These are phyloP conservation scores for Stagonosporopsis tanaceti DNA, from an alignment of 2,329 filamentous ascomycete genomes.

Conservation along the genomic window DNA sequence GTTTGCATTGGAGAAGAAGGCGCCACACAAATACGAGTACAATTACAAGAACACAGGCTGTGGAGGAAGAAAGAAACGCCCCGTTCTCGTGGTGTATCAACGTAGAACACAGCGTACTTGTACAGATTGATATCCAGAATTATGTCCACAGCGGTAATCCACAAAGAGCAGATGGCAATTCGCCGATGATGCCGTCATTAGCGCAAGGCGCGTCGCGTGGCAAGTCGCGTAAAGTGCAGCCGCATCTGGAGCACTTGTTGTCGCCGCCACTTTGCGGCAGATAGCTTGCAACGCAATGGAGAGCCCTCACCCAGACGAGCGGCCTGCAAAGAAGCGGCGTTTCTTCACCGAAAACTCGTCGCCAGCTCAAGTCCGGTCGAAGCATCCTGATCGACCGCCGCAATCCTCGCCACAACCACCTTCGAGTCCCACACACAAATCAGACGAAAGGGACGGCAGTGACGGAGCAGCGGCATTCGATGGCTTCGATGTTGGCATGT, in stretches of 20 bases:
- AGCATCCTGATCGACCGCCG: constrained; percentile 37
- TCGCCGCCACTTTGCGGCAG: not conserved
- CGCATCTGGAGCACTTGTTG: not conserved
- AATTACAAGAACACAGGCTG: not conserved
- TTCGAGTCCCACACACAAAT: constrained; percentile 20
- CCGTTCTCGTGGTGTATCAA: no score
- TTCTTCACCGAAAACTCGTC: constrained; percentile 66
- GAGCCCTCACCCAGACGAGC: constrained; percentile 57
- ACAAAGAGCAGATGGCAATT: constrained; percentile 23
- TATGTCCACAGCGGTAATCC: constrained; percentile 10
- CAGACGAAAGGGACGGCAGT: constrained; percentile 15
- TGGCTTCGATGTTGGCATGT: constrained; percentile 63
- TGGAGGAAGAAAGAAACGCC: not conserved
- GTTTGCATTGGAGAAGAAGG: constrained; percentile 32
- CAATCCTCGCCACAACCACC: constrained; percentile 43
- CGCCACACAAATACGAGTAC: not conserved
- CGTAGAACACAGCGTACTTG: not conserved
- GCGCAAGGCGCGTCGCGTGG: constrained; percentile 46
- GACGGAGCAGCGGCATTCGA: constrained; percentile 26
- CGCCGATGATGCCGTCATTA: constrained; percentile 40
- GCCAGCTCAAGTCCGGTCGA: constrained; percentile 26
- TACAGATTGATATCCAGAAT: not conserved
- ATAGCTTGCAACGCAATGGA: constrained; percentile 39
- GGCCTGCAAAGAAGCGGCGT: constrained; percentile 68
- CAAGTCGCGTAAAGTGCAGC: constrained; percentile 9